Conservation (phyloP, 2,329 filamentous ascomycete genomes). For the Thielaviopsis euricoi region DNA sequence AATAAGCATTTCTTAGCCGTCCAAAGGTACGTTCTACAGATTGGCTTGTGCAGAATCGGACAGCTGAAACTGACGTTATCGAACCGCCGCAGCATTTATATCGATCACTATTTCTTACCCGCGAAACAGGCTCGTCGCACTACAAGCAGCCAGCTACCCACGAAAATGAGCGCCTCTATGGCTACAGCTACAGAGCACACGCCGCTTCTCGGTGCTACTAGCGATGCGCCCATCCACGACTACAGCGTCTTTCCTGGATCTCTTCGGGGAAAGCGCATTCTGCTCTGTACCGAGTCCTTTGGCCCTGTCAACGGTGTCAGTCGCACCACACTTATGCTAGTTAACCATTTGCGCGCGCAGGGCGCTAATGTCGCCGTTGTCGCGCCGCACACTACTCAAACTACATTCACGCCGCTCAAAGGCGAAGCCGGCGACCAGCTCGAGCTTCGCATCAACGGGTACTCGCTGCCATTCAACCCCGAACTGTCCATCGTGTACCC, state of each 20-base stretch:
- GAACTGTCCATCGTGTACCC: conserved; percentile 55
- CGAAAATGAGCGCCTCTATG: neutral
- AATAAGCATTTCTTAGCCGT: too few relatives aligned
- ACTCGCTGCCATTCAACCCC: conserved; percentile 54
- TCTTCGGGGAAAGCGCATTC: conserved; percentile 43
- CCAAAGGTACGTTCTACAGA: too few relatives aligned
- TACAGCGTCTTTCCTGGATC: conserved; percentile 28
- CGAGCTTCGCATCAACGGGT: conserved; percentile 46
- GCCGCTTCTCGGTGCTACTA: neutral
- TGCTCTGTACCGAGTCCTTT: conserved; percentile 55
- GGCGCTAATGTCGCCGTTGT: conserved; percentile 50
- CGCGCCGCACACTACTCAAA: conserved; percentile 39
- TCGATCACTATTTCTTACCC: too few relatives aligned
- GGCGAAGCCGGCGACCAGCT: conserved; percentile 16
- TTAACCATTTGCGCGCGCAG: conserved; percentile 48
- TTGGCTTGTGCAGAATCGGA: too few relatives aligned
- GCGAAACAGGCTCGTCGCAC: too few relatives aligned
- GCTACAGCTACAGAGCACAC: neutral
- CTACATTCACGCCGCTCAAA: conserved; percentile 32
- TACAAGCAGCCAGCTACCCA: neutral
- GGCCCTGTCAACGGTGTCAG: conserved; percentile 61
- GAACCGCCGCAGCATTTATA: too few relatives aligned
- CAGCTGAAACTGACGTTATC: too few relatives aligned
- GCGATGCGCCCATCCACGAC: conserved; percentile 15
- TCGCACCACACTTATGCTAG: conserved; percentile 51